phyloP scores from a whole-genome alignment of 129 eudicot species.

The Logfia minima region DNA sequence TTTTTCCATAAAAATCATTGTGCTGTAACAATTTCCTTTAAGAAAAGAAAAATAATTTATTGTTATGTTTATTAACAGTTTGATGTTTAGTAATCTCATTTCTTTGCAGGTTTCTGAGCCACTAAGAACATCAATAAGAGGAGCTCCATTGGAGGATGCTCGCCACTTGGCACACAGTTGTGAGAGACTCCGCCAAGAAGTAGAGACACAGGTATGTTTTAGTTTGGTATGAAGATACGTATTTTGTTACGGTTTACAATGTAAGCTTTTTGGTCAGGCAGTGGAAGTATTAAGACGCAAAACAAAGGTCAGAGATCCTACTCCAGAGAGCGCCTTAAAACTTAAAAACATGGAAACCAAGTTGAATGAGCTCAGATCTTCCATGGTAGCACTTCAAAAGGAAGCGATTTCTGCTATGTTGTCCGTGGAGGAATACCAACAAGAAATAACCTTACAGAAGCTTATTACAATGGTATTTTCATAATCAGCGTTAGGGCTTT shows the following conservation, averaged over 20 bases:
- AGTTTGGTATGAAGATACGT: background rate
- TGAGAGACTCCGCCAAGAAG: conserved; percentile 77
- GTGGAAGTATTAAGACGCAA: conserved; percentile 75
- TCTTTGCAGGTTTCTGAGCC: conserved; percentile 66
- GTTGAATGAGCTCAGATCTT: conserved; percentile 63
- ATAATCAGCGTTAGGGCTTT: background rate
- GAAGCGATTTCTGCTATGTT: conserved; percentile 91
- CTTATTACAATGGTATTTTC: conserved; percentile 70
- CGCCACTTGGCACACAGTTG: conserved; percentile 82
- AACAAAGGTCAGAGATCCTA: conserved; percentile 60
- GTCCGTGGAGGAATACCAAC: conserved; percentile 91
- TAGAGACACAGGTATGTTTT: conserved; percentile 74
- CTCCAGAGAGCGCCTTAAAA: conserved; percentile 58
- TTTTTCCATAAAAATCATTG: background rate
- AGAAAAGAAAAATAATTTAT: background rate
- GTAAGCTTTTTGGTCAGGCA: conserved; percentile 44
- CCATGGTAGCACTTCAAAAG: conserved; percentile 67
- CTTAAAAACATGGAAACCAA: conserved; percentile 68
- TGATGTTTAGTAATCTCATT: conserved; percentile 5
- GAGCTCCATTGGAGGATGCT: conserved; percentile 95
- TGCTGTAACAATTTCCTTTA: conserved; percentile 3
- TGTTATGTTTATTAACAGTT: background rate
- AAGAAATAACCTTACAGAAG: conserved; percentile 74
- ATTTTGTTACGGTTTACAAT: background rate
- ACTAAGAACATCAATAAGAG: conserved; percentile 57